Base-by-base conservation (phyloP, 1,284 basidiomycete species). In the Puccinia polysora region DNA sequence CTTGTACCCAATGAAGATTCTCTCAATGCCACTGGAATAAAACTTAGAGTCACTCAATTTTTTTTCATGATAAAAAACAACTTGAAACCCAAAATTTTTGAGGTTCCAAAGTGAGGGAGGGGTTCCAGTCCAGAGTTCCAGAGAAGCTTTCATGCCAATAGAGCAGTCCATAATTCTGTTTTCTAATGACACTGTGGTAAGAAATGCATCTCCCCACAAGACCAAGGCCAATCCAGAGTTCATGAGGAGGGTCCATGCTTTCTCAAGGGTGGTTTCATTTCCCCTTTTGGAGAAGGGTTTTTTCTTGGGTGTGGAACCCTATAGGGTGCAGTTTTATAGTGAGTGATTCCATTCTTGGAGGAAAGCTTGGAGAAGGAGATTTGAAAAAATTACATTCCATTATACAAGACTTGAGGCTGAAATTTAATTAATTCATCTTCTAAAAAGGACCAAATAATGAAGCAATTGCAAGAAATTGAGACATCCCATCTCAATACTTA, bases 161-260 rank as follows among this genome's bases (percentile, higher is more conserved):
- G 25, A 40, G 15, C 45, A 28, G 15, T 50, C 45, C 2, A 49
- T 30, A 20, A 32, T 15, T 7, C 45, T 5, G 28, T 52, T 65
- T n/a, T 65, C 49, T 2, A 65, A 30, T 8, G 15, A 65, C 2
- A 65, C 45, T 1, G 49, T 30, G 3, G 47, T 50, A 7, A 10
- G 5, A 4, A 53, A 28, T 18, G 64, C 64, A 18, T 63, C 38
- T 4, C 43, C 60, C 60, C 60, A 63, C 60, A 38, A 62, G 12
- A 32, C 4, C 5, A 40, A 36, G 6, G 30, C 5, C 10, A 59
- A 32, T 14, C 56, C 56, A 23, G 32, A 36, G 2, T 14, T 45
- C 5, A 36, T 12, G n/a, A 60, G 34, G 4, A 60, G 58, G 12
- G 36, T 14, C 7, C 58, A 23, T 6, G 58, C 36, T 23, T 60